Evolutionary conservation across 306 rosid genomes (phyloP).

Genomic region (Sphenostylis stenocarpa): DNA sequence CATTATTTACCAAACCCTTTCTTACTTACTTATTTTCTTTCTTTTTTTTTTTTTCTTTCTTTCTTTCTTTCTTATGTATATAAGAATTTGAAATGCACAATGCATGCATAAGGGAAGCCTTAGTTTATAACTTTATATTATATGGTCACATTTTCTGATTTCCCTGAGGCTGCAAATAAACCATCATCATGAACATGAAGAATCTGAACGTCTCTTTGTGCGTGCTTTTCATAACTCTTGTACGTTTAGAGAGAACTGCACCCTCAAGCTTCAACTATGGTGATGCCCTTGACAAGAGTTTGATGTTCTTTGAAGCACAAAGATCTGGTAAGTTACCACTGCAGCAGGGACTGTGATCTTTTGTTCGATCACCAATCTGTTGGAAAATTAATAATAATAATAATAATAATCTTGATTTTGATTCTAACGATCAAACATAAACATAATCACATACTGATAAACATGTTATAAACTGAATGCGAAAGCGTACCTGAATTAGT

Average conservation of each 20-base stretch:
- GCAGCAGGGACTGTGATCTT: conserved; percentile 12
- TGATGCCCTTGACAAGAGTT: conserved; percentile 72
- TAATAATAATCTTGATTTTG: no score
- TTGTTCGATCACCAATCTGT: background rate
- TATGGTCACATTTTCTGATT: conserved; percentile 18
- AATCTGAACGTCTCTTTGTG: conserved; percentile 35
- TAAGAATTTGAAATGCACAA: background rate
- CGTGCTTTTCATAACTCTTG: conserved; percentile 32
- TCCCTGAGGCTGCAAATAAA: background rate
- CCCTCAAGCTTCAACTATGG: conserved; percentile 49
- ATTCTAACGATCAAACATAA: no score
- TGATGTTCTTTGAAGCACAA: conserved; percentile 82
- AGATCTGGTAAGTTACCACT: conserved; percentile 71
- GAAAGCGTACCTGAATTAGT: no score
- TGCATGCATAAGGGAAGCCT: background rate
- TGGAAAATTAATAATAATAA: no score
- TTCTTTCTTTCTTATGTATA: conserved; percentile 1
- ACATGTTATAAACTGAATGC: no score
- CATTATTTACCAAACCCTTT: no score
- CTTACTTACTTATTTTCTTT: no score
- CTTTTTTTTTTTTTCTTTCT: no score
- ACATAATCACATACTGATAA: no score
- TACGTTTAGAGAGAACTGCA: conserved; percentile 29
- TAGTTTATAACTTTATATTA: background rate
- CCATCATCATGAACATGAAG: conserved; percentile 39